These are phyloP conservation scores for Penicillium riverlandense DNA, from an alignment of 495 filamentous ascomycete genomes.

Conservation along the genomic window DNA sequence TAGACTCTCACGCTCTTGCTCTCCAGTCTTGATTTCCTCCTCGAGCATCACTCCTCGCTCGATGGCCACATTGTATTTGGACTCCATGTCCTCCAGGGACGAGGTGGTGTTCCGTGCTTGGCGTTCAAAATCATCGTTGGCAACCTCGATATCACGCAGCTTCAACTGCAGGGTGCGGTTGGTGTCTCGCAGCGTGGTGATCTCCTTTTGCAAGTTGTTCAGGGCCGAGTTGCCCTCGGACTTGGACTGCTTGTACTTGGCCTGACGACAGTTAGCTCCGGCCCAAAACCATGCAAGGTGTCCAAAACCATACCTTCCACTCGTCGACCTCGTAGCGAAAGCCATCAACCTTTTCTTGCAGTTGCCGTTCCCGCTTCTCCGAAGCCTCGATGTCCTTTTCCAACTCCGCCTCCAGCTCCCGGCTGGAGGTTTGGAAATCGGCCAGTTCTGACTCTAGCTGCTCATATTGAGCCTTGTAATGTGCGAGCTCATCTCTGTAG, in stretches of 20 bases:
- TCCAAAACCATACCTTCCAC: constrained; percentile 72
- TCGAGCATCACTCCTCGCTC: constrained; percentile 89
- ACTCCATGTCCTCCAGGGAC: constrained; percentile 93
- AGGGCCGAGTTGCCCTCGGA: constrained; percentile 75
- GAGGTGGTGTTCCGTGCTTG: constrained; percentile 91
- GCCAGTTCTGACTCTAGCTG: constrained; percentile 83
- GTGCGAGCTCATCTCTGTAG: constrained; percentile 67
- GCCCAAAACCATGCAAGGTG: neutral
- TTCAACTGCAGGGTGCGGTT: constrained; percentile 75
- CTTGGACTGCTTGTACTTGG: constrained; percentile 94
- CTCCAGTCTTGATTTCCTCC: constrained; percentile 82
- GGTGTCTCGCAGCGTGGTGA: constrained; percentile 78
- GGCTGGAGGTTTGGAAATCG: constrained; percentile 90
- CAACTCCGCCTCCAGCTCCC: constrained; percentile 88
- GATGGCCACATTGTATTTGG: constrained; percentile 90
- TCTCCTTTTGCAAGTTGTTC: constrained; percentile 86
- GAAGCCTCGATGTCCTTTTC: constrained; percentile 95
- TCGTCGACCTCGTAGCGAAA: constrained; percentile 88
- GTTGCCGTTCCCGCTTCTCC: constrained; percentile 79
- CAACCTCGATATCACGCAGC: constrained; percentile 90
- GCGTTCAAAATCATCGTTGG: constrained; percentile 96
- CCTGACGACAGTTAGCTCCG: constrained; percentile 40
- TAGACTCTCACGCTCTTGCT: constrained; percentile 80
- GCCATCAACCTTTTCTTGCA: constrained; percentile 80
- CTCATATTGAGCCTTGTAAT: constrained; percentile 96